Evolutionary conservation across 2,329 filamentous ascomycete species (phyloP).

Genomic region (Pseudocercospora fuligena): DNA sequence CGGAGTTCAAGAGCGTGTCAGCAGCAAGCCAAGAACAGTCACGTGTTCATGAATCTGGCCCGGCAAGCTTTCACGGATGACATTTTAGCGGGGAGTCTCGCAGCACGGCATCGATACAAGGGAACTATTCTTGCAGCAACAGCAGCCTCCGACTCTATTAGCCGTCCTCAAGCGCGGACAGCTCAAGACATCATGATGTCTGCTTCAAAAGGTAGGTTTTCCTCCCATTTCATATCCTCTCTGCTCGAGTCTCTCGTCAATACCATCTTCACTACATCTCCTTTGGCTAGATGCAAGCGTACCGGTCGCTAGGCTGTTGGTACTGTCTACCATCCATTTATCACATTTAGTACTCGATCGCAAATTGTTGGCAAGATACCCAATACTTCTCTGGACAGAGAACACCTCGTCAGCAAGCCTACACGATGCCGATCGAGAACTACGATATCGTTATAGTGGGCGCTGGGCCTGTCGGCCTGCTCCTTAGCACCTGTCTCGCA

Average conservation of each 20-base stretch:
- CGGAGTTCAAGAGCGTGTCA: neutral
- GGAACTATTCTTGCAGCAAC: conserved; percentile 22
- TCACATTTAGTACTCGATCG: conserved; percentile 17
- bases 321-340: conserved; percentile 9
- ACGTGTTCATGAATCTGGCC: neutral
- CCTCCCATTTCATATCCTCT: neutral
- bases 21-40: neutral
- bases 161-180: conserved; percentile 26
- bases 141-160: conserved; percentile 24
- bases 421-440: conserved; percentile 44
- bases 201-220: conserved; percentile 23
- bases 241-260: conserved; percentile 6
- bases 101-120: conserved; percentile 27
- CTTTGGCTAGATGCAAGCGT: conserved; percentile 11
- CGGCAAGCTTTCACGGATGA: conserved; percentile 5
- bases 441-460: conserved; percentile 82
- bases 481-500: conserved; percentile 84
- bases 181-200: conserved; percentile 14
- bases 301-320: conserved; percentile 11
- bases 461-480: conserved; percentile 84
- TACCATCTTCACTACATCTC: conserved; percentile 2
- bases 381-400: neutral
- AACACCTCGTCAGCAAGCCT: neutral
- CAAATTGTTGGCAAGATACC: neutral
- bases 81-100: neutral